Percentiles rank a stretch among this genome's conserved stretches.
These are phyloP conservation scores for Pythium biforme DNA, from an alignment of 352 stramenopile species.

Conservation along the genomic window DNA sequence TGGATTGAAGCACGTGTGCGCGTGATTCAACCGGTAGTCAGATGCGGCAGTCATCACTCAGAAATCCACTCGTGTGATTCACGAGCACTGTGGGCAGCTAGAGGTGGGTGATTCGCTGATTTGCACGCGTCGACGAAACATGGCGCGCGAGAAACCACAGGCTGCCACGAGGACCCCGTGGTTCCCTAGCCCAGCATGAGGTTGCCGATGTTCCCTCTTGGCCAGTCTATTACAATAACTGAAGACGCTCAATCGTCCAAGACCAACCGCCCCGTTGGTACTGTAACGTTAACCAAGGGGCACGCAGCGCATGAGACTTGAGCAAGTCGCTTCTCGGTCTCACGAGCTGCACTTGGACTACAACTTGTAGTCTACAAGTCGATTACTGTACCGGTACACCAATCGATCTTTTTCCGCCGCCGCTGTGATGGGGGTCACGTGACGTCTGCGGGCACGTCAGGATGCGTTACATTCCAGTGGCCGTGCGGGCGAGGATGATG, in stretches of 20 bases:
- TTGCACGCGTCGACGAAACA: too few relatives aligned
- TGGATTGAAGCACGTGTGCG: neutral
- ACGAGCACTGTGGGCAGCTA: neutral
- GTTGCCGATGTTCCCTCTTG: too few relatives aligned
- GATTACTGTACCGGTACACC: too few relatives aligned
- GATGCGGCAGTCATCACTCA: neutral
- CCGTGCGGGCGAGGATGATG: neutral
- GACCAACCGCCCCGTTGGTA: too few relatives aligned
- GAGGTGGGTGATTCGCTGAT: neutral
- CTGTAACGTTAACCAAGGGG: too few relatives aligned
- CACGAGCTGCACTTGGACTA: neutral
- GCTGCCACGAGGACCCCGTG: too few relatives aligned
- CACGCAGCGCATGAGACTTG: neutral
- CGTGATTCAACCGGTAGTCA: neutral
- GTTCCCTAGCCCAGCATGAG: too few relatives aligned
- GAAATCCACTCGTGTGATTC: neutral
- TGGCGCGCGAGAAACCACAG: neutral
- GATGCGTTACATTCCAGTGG: neutral
- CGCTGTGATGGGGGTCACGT: neutral
- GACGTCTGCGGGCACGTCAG: neutral
- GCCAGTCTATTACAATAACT: too few relatives aligned
- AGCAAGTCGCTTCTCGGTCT: neutral
- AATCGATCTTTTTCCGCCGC: neutral
- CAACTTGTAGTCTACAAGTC: too few relatives aligned
- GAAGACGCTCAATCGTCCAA: too few relatives aligned